These are phyloP conservation scores for Cystofilobasidium ferigula DNA, from an alignment of 768 basidiomycete genomes.

Conservation along the genomic window DNA sequence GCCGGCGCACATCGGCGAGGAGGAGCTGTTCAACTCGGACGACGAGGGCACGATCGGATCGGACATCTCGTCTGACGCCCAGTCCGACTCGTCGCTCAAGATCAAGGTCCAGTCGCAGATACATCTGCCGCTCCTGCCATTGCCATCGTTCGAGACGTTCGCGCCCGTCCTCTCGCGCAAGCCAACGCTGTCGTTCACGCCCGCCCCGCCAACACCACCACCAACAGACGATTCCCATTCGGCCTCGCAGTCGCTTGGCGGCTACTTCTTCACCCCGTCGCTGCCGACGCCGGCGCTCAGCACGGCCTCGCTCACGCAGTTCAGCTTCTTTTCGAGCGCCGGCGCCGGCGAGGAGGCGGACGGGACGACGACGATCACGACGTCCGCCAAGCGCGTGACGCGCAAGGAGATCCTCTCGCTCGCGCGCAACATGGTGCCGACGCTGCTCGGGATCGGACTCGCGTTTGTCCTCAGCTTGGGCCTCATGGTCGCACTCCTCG, in stretches of 20 bases:
- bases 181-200: conserved; percentile 18
- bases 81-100: conserved; percentile 18
- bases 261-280: conserved; percentile 1
- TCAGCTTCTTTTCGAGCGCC: conserved; percentile 5
- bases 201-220: conserved; percentile 9
- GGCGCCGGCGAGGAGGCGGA: not conserved
- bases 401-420: conserved; percentile 7
- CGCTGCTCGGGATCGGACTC: conserved; percentile 20
- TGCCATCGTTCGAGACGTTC: not conserved
- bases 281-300: conserved; percentile 21
- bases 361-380: conserved; percentile 17
- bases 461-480: conserved; percentile 16
- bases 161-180: not conserved
- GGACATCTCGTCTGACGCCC: not conserved
- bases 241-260: not conserved
- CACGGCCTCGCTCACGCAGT: conserved; percentile 6
- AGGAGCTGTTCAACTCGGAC: not conserved
- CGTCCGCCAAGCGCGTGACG: conserved; percentile 15
- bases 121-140: conserved; percentile 17
- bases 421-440: conserved; percentile 21
- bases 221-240: not conserved
- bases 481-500: conserved; percentile 10
- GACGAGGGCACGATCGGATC: conserved; percentile 15
- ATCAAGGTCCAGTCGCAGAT: conserved; percentile 22
- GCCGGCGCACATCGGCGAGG: not conserved